These are phyloP conservation scores for Salix caprea DNA, from an alignment of 345 rosid species.

Conservation along the genomic window DNA sequence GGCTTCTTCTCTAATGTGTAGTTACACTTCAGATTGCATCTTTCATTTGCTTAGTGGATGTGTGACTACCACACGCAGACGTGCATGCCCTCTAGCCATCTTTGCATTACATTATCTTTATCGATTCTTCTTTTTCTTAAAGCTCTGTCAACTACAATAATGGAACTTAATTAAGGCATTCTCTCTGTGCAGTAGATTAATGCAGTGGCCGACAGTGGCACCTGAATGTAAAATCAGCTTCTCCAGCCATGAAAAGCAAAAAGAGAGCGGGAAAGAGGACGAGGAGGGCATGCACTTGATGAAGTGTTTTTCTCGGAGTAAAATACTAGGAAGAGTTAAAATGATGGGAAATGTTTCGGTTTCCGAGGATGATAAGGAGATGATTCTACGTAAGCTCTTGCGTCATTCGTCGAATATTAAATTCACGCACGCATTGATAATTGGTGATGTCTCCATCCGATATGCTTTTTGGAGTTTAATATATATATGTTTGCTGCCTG, in stretches of 20 bases:
- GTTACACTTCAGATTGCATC: too few relatives aligned
- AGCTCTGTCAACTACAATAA: too few relatives aligned
- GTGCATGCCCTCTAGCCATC: too few relatives aligned
- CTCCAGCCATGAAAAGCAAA: background rate
- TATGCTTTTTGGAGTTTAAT: background rate
- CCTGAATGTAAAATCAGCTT: background rate
- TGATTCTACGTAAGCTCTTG: background rate
- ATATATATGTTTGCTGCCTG: too few relatives aligned
- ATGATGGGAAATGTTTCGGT: background rate
- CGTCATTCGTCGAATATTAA: too few relatives aligned
- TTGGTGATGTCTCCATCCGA: background rate
- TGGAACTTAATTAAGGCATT: too few relatives aligned
- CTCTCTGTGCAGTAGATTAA: too few relatives aligned
- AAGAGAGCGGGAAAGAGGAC: background rate
- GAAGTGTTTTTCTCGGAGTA: background rate
- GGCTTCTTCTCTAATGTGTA: too few relatives aligned
- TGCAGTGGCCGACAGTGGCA: background rate
- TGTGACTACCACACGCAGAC: too few relatives aligned
- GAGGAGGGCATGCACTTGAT: background rate
- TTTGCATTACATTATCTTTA: too few relatives aligned
- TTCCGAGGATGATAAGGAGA: background rate
- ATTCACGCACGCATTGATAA: background rate
- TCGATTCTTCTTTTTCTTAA: too few relatives aligned
- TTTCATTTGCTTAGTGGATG: too few relatives aligned
- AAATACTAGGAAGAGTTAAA: background rate